Evolutionary conservation across 352 stramenopile species (phyloP).

Genomic region (Phytophthora nicotianae): DNA sequence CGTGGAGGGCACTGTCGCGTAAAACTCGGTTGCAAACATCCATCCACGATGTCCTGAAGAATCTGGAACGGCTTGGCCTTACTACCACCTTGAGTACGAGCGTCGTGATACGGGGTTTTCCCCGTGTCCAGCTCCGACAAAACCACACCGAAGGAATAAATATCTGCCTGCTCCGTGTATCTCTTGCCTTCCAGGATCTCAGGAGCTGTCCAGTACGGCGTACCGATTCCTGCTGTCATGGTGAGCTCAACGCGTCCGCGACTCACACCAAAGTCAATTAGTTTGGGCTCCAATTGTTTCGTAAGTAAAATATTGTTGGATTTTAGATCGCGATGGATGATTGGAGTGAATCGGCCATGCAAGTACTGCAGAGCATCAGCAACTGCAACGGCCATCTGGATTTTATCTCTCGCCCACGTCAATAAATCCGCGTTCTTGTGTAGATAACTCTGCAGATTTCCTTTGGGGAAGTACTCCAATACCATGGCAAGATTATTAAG

Average conservation of each 20-base stretch:
- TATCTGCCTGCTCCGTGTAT: neutral
- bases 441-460: constrained; percentile 29
- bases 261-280: neutral
- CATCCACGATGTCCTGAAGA: constrained; percentile 47
- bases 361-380: constrained; percentile 39
- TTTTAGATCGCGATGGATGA: constrained; percentile 36
- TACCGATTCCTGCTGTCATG: neutral
- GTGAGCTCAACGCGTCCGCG: neutral
- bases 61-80: constrained; percentile 53
- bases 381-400: constrained; percentile 49
- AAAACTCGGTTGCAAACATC: constrained; percentile 51
- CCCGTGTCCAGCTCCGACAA: neutral
- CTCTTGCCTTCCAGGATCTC: neutral
- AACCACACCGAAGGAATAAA: neutral
- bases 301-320: neutral
- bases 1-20: constrained; percentile 41
- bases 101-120: constrained; percentile 2
- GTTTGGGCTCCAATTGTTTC: neutral
- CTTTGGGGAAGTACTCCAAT: constrained; percentile 36
- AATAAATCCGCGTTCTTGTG: constrained; percentile 28
- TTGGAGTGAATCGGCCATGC: constrained; percentile 22
- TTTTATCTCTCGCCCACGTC: constrained; percentile 43
- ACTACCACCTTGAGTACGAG: constrained; percentile 1
- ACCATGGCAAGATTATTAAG: constrained; percentile 43
- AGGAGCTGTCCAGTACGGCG: neutral